Evolutionary conservation across 2,329 filamentous ascomycete species (phyloP).

Genomic region (Chrysosphaeria jannelii): DNA sequence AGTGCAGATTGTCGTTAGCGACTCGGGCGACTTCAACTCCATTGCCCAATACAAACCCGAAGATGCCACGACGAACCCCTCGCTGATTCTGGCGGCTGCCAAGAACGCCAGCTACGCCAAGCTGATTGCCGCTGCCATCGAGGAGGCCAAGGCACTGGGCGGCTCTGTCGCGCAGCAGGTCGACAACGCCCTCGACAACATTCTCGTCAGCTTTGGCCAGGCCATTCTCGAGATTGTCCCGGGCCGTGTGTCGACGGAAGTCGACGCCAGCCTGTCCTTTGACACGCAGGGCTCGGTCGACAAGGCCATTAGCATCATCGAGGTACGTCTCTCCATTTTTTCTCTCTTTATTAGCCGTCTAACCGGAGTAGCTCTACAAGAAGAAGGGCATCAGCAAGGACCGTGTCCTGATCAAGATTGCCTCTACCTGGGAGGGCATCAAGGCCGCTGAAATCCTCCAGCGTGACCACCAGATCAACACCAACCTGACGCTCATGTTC

Average conservation of each 20-base stretch:
- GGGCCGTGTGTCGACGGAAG: constrained; percentile 96
- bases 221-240: constrained; percentile 93
- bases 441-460: constrained; percentile 94
- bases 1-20: not conserved
- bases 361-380: constrained; percentile 51
- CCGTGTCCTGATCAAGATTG: constrained; percentile 92
- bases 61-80: constrained; percentile 99
- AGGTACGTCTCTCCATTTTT: constrained; percentile 18
- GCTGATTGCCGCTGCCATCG: constrained; percentile 63
- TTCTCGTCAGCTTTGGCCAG: constrained; percentile 92
- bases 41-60: constrained; percentile 99
- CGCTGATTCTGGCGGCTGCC: constrained; percentile 86
- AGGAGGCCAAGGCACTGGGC: constrained; percentile 54
- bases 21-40: constrained; percentile 18
- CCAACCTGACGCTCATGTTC: constrained; percentile 98
- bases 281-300: constrained; percentile 72
- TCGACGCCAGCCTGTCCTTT: constrained; percentile 88
- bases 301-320: constrained; percentile 92
- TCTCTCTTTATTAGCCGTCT: not conserved
- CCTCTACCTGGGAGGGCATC: constrained; percentile 98
- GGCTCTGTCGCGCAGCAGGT: constrained; percentile 49
- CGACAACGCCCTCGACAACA: constrained; percentile 67
- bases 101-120: constrained; percentile 94
- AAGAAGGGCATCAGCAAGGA: constrained; percentile 74
- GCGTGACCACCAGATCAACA: constrained; percentile 86